phyloP scores from a whole-genome alignment of 192 early-diverging fungal species.

The Backusella luteola region DNA sequence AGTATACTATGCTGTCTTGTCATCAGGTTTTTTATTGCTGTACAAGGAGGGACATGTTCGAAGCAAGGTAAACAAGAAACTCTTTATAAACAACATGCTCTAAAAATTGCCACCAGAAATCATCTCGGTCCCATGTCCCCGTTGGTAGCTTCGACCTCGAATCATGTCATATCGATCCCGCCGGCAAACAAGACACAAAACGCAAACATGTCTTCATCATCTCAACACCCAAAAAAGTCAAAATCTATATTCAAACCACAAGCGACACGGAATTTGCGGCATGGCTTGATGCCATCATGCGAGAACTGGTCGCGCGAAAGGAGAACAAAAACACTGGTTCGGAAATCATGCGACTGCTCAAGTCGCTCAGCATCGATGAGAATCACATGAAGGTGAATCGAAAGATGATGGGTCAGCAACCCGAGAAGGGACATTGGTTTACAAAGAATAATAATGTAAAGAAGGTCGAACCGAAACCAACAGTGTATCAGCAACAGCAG shows the following conservation, averaged over 20 bases:
- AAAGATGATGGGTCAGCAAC: conserved; percentile 2
- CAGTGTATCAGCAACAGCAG: not conserved
- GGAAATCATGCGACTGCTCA: conserved; percentile 25
- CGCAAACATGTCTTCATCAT: conserved; percentile 35
- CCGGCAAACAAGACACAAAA: conserved; percentile 34
- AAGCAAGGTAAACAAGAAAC: conserved; percentile 24
- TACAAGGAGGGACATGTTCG: conserved; percentile 33
- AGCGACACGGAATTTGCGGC: conserved; percentile 31
- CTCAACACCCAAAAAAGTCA: conserved; percentile 26
- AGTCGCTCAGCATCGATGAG: conserved; percentile 14
- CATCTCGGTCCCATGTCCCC: conserved; percentile 24
- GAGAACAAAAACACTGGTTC: conserved; percentile 21
- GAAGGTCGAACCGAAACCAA: not conserved
- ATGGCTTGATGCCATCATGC: conserved; percentile 41
- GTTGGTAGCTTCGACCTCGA: conserved; percentile 39
- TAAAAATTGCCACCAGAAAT: conserved; percentile 17
- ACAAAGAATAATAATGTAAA: not conserved
- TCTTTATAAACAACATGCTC: not conserved
- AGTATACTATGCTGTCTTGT: conserved; percentile 47
- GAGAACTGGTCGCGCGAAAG: conserved; percentile 35
- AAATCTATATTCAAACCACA: conserved; percentile 29
- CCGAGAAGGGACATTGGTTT: conserved; percentile 15
- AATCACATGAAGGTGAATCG: conserved; percentile 35
- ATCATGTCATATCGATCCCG: conserved; percentile 36
- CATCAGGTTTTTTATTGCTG: conserved; percentile 28